These are phyloP conservation scores for Chrysoporthe puriensis DNA, from an alignment of 2,329 filamentous ascomycete species.

Conservation along the genomic window DNA sequence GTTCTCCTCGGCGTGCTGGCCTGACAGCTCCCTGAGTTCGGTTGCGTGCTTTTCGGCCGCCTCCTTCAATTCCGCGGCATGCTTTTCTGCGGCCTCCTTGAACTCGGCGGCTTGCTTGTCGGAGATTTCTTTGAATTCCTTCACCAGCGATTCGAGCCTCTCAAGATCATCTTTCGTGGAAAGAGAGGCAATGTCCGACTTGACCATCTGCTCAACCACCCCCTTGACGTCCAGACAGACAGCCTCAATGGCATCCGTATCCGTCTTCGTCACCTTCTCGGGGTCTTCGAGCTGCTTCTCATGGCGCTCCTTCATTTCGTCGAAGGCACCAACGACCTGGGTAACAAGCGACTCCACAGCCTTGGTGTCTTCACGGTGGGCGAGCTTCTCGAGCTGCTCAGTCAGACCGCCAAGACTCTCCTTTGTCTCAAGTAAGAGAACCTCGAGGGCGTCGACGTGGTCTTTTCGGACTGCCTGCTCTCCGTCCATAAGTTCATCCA, in stretches of 20 bases:
- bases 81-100: conserved; percentile 21
- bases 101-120: conserved; percentile 62
- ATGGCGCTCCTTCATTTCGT: conserved; percentile 70
- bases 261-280: conserved; percentile 76
- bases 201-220: conserved; percentile 72
- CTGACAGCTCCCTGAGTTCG: conserved; percentile 66
- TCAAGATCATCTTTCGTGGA: conserved; percentile 79
- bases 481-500: conserved; percentile 79
- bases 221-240: conserved; percentile 85
- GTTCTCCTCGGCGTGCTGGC: conserved; percentile 71
- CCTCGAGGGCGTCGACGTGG: conserved; percentile 68
- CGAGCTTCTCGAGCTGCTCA: conserved; percentile 68
- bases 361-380: conserved; percentile 78
- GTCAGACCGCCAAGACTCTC: conserved; percentile 70
- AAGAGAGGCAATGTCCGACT: conserved; percentile 71
- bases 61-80: conserved; percentile 23
- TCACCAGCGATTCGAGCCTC: conserved; percentile 69
- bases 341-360: conserved; percentile 78
- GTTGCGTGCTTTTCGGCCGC: conserved; percentile 60
- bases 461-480: conserved; percentile 72
- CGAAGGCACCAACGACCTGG: conserved; percentile 74
- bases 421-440: conserved; percentile 68
- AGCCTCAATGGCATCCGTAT: conserved; percentile 79
- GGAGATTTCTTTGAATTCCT: conserved; percentile 67
- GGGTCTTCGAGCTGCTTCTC: conserved; percentile 58